Evolutionary conservation across 1,284 basidiomycete genomes (phyloP), one percentile per base, ranked within the genome.

Genomic region (Boletus mariae): DNA sequence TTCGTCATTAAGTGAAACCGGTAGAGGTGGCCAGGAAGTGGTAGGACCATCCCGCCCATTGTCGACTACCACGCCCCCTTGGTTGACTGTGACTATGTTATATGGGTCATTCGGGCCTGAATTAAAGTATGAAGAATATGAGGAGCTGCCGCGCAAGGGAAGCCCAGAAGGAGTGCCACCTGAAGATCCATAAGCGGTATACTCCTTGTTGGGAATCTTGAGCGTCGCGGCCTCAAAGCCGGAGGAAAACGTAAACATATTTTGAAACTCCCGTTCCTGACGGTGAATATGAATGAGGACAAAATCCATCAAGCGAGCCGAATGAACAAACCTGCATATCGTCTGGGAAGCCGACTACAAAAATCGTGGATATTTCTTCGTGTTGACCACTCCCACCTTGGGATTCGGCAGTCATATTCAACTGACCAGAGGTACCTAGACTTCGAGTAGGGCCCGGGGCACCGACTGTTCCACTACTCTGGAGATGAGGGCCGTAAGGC

Each of bases 221-320:
- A 99, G 80, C 6, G 95, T 98, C 1, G 96, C 95, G 15, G 96
- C 97, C 70, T 99, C 96, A 66, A 99, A 99, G 11, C 94, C 97
- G 1, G 82, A 75, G 2, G 92, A 93, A 67, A 99, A 99, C 4
- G 94, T 92, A 71, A 99, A 99, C 90, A 99, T 97, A 71, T 98
- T 98, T 73, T 96, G 93, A 71, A 99, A 98, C 74, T 99, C 96
- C 23, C 96, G 92, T 75, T 98, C 93, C 91, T 95, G 62, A 9
- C 55, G 42, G 50, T 55, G 63, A 52, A 44, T 57, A 59, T 66
- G 15, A 59, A 52, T 53, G 31, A 57, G 34, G 41, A 51, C 48
- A 7, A 41, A 34, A 45, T 47, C 31, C 12, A 23, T 5, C 45
- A 37, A 8, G 5, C 5, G 0, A 17, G 49, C 11, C 11, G 17